Percentiles rank a stretch among this genome's conserved stretches.
These are phyloP conservation scores for Aureobasidium sp. DNA, from an alignment of 2,329 filamentous ascomycete genomes.

Conservation along the genomic window DNA sequence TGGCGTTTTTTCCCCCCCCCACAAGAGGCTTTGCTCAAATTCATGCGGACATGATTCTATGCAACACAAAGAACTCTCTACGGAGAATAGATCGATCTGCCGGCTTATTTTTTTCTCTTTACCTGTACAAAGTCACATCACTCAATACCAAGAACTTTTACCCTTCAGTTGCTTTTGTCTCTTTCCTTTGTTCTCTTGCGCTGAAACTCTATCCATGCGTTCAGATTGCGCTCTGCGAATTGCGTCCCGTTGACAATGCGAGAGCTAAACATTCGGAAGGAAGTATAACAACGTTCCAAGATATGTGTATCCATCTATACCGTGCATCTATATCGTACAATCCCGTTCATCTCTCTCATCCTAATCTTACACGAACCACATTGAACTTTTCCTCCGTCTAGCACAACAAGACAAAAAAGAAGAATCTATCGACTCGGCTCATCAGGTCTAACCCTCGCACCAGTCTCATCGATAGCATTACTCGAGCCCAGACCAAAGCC, in stretches of 20 bases:
- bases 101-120: not conserved
- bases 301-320: no score
- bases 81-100: not conserved
- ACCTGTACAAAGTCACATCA: not conserved
- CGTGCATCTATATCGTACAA: no score
- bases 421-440: not conserved
- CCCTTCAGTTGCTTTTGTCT: no score
- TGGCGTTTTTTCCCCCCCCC: not conserved
- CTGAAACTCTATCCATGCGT: no score
- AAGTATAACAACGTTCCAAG: no score
- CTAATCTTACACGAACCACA: not conserved
- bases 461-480: conserved; percentile 22
- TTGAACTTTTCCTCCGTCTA: not conserved
- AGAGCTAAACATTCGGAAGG: no score
- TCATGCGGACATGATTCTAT: not conserved
- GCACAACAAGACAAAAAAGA: not conserved
- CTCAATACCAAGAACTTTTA: not conserved
- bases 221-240: no score
- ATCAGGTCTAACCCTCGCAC: conserved; percentile 22
- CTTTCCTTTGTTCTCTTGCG: no score
- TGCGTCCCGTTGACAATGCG: no score
- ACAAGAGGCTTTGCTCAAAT: not conserved
- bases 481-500: conserved; percentile 24
- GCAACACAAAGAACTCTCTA: not conserved
- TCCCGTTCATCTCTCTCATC: no score